A percentile compares a stretch with the other conserved stretches of the same genome.
Conservation (phyloP, 345 rosid species). For the Linum trigynum region DNA sequence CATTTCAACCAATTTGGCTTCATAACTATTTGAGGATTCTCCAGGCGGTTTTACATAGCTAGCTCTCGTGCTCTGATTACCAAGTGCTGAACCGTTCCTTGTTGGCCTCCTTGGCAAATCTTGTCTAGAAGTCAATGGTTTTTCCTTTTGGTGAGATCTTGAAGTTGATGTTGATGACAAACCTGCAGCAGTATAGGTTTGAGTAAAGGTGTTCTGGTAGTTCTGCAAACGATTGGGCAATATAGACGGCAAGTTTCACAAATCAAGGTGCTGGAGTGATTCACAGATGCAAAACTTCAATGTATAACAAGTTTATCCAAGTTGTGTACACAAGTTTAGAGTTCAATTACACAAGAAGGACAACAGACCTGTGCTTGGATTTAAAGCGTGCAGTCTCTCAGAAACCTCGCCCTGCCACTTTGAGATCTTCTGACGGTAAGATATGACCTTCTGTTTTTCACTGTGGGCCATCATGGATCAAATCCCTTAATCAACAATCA, state of each 20-base stretch:
- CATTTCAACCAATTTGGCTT: slow-evolving; percentile 73
- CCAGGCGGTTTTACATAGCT: slow-evolving; percentile 37
- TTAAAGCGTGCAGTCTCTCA: slow-evolving; percentile 63
- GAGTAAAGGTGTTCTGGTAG: slow-evolving; percentile 20
- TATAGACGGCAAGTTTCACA: background rate
- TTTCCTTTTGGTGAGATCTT: too few species aligned
- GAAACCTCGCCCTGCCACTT: slow-evolving; percentile 88
- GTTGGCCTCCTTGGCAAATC: slow-evolving; percentile 24
- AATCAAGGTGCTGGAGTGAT: background rate
- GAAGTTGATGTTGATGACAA: slow-evolving; percentile 33
- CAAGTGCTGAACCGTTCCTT: slow-evolving; percentile 23
- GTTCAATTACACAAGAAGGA: background rate
- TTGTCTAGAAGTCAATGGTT: slow-evolving; percentile 17
- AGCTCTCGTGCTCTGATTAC: slow-evolving; percentile 36
- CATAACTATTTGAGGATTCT: slow-evolving; percentile 55
- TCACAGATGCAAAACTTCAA: background rate
- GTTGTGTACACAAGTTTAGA: too few species aligned
- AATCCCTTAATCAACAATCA: background rate
- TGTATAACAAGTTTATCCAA: too few species aligned
- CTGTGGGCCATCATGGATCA: slow-evolving; percentile 24
- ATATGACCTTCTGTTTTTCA: slow-evolving; percentile 73
- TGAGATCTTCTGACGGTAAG: slow-evolving; percentile 72
- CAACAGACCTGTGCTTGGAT: slow-evolving; percentile 47
- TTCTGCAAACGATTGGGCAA: slow-evolving; percentile 37
- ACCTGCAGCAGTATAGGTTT: slow-evolving; percentile 41